Percentiles rank a stretch among this genome's conserved stretches.
Conservation (phyloP, 371 early-diverging fungal species). For the Thermomucor indicae-seudaticae region DNA sequence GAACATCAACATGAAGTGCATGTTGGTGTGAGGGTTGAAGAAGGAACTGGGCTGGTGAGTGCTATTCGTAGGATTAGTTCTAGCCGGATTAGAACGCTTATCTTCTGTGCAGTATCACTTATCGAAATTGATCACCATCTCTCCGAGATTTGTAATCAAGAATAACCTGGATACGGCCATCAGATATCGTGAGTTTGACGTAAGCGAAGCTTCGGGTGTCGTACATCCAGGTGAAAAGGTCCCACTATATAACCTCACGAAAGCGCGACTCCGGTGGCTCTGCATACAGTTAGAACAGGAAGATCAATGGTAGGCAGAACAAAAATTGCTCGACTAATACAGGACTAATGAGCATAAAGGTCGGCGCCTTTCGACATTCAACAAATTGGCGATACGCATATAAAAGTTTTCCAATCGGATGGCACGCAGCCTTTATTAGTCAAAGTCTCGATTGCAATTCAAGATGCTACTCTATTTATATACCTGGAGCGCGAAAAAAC, state of each 20-base stretch:
- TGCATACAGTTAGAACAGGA: conserved; percentile 42
- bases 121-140: conserved; percentile 72
- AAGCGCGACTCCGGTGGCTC: conserved; percentile 45
- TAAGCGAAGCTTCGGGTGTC: conserved; percentile 6
- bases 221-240: conserved; percentile 41
- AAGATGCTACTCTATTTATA: conserved; percentile 87
- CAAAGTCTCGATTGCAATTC: conserved; percentile 69
- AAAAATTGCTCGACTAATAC: background rate
- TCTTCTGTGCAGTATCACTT: conserved; percentile 37
- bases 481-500: conserved; percentile 65
- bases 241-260: conserved; percentile 50
- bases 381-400: conserved; percentile 79
- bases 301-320: conserved; percentile 45
- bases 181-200: conserved; percentile 52
- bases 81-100: background rate
- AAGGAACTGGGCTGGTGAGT: conserved; percentile 54
- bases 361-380: conserved; percentile 75
- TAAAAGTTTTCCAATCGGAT: conserved; percentile 64
- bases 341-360: conserved; percentile 18
- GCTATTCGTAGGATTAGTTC: background rate
- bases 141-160: conserved; percentile 83
- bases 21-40: conserved; percentile 69
- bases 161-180: conserved; percentile 63
- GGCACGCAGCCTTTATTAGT: conserved; percentile 60
- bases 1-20: conserved; percentile 38